Evolutionary conservation across 2,329 filamentous ascomycete species (phyloP).

Genomic region (Monosporascus sp.): DNA sequence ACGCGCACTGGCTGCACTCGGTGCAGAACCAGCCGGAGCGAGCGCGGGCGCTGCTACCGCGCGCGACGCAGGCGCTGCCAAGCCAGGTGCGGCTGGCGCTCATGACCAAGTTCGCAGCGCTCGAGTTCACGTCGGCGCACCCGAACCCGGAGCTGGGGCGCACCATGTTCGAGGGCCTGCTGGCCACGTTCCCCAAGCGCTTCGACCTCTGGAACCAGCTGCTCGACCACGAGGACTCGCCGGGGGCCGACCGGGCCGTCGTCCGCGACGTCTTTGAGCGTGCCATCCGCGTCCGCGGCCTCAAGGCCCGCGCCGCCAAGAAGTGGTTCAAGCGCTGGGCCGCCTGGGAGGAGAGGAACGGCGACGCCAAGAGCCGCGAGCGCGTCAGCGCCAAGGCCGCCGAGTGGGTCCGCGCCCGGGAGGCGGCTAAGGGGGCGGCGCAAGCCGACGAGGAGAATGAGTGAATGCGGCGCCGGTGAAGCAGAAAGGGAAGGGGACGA

Average conservation of each 20-base stretch:
- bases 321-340: slow-evolving; percentile 91
- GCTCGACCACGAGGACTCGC: slow-evolving; percentile 70
- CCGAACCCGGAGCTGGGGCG: slow-evolving; percentile 87
- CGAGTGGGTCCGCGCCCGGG: slow-evolving; percentile 58
- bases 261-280: slow-evolving; percentile 79
- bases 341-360: slow-evolving; percentile 75
- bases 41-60: slow-evolving; percentile 70
- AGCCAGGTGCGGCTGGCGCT: slow-evolving; percentile 64
- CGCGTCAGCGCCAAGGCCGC: slow-evolving; percentile 65
- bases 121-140: slow-evolving; percentile 81
- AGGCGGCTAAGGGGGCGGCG: slow-evolving; percentile 30
- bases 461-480: slow-evolving; percentile 17
- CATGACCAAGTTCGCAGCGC: slow-evolving; percentile 80
- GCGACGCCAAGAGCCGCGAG: slow-evolving; percentile 64
- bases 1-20: slow-evolving; percentile 86
- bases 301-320: slow-evolving; percentile 79
- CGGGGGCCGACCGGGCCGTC: slow-evolving; percentile 43
- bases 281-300: slow-evolving; percentile 59
- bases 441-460: slow-evolving; percentile 28
- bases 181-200: slow-evolving; percentile 81
- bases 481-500: slow-evolving; percentile 77
- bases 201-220: slow-evolving; percentile 91
- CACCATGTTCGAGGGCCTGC: slow-evolving; percentile 86
- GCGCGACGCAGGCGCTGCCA: slow-evolving; percentile 78
- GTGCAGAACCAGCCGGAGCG: slow-evolving; percentile 64